Conservation (phyloP, 495 filamentous ascomycete genomes). For the Aspergillus biplanus region DNA sequence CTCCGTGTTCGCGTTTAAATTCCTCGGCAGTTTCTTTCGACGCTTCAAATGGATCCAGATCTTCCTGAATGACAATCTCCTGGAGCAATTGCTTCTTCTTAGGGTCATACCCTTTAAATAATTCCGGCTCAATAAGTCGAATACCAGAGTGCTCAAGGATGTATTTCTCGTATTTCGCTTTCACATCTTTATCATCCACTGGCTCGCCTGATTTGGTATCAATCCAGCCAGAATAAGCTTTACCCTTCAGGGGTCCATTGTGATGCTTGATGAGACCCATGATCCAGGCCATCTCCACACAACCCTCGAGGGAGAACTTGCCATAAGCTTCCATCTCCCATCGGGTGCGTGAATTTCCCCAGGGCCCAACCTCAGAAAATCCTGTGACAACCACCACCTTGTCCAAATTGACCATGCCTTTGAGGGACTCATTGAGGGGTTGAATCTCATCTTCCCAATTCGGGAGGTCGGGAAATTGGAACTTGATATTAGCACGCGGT, state of each 20-base stretch:
- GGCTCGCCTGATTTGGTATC: conserved; percentile 92
- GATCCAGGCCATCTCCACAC: conserved; percentile 99
- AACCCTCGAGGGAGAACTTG: conserved; percentile 95
- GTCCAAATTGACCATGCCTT: conserved; percentile 98
- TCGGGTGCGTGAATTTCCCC: conserved; percentile 96
- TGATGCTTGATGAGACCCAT: conserved; percentile 99
- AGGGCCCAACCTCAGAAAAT: conserved; percentile 94
- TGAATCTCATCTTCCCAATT: conserved; percentile 90
- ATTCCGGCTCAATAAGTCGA: conserved; percentile 94
- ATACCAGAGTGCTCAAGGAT: conserved; percentile 98
- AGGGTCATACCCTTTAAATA: conserved; percentile 96
- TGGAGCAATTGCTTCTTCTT: conserved; percentile 98
- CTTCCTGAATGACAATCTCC: conserved; percentile 94
- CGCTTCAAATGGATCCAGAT: conserved; percentile 94
- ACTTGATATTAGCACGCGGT: conserved; percentile 96
- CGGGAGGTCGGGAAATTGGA: conserved; percentile 86
- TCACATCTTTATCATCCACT: conserved; percentile 97
- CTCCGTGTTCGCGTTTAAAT: conserved; percentile 94
- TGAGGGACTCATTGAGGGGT: conserved; percentile 81
- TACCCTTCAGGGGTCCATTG: conserved; percentile 97
- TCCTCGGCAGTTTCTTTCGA: conserved; percentile 97
- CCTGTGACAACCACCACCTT: conserved; percentile 97
- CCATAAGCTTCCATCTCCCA: conserved; percentile 99
- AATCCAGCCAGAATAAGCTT: conserved; percentile 96
- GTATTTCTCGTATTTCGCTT: conserved; percentile 92